Conservation (phyloP, 495 filamentous ascomycete species). For the Aspergillus mulundensis region DNA sequence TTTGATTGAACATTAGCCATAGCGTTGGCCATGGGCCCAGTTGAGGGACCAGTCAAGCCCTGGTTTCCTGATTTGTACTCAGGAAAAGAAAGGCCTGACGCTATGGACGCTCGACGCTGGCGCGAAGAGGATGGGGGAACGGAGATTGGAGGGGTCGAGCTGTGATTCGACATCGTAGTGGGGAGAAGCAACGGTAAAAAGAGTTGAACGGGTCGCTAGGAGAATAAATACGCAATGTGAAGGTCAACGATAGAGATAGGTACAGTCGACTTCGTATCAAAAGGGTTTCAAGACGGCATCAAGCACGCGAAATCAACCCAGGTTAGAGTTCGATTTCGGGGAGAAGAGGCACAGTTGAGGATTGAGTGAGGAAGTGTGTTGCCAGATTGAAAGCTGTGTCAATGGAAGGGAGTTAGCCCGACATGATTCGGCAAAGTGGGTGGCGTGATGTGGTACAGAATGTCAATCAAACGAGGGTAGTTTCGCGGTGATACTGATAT, state of each 20-base stretch:
- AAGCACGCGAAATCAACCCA: neutral
- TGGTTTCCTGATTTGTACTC: conserved; percentile 38
- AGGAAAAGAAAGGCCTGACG: conserved; percentile 41
- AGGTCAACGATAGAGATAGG: neutral
- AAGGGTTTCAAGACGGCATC: neutral
- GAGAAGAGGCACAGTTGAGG: neutral
- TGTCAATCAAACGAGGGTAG: conserved; percentile 1
- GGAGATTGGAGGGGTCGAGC: conserved; percentile 45
- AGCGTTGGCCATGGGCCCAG: conserved; percentile 63
- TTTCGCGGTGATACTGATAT: conserved; percentile 6
- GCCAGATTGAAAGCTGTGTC: neutral
- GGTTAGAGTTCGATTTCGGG: neutral
- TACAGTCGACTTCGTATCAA: neutral
- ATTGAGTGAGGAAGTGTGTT: neutral
- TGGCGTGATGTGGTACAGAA: conserved; percentile 6
- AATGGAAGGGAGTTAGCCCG: neutral
- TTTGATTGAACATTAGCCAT: conserved; percentile 59
- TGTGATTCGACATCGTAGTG: conserved; percentile 46
- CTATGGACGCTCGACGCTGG: conserved; percentile 47
- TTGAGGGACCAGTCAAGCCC: conserved; percentile 36
- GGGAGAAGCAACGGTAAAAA: neutral
- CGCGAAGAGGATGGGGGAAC: conserved; percentile 37
- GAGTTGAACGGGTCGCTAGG: neutral
- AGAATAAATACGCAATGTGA: neutral
- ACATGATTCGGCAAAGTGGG: neutral